Percentiles rank a stretch among this genome's conserved stretches.
Evolutionary conservation across 805 yeast genomes (phyloP).

Genomic region (Komagataella mondaviorum): DNA sequence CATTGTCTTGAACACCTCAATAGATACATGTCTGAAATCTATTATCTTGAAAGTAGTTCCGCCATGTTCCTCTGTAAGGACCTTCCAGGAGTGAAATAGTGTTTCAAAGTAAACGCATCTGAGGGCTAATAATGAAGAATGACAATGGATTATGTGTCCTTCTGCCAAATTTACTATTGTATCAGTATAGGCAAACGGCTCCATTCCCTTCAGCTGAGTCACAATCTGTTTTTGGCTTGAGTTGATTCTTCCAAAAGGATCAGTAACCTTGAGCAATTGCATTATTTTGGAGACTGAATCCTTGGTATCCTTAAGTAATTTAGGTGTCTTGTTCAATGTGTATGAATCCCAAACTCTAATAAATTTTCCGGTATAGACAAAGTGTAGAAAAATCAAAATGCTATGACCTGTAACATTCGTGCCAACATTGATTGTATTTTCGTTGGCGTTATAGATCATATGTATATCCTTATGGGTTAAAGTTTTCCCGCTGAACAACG

Average conservation of each 20-base stretch:
- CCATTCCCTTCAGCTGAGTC: not conserved
- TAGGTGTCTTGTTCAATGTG: conserved; percentile 15
- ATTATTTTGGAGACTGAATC: conserved; percentile 9
- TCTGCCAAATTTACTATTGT: conserved; percentile 31
- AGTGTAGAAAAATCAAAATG: conserved; percentile 29
- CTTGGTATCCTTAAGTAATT: conserved; percentile 14
- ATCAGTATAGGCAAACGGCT: conserved; percentile 15
- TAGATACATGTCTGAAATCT: conserved; percentile 28
- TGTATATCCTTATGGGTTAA: not conserved
- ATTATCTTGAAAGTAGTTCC: conserved; percentile 11
- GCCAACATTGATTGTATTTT: not conserved
- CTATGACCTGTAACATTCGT: not conserved
- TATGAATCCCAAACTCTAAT: conserved; percentile 33
- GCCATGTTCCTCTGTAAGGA: not conserved
- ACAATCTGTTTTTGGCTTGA: not conserved
- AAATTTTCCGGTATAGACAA: conserved; percentile 33
- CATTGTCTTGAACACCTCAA: conserved; percentile 30
- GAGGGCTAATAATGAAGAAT: conserved; percentile 36
- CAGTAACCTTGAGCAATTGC: conserved; percentile 3
- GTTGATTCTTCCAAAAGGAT: conserved; percentile 3
- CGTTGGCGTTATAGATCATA: not conserved
- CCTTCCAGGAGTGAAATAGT: conserved; percentile 22
- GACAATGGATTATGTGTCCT: conserved; percentile 26
- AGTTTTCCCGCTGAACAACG: not conserved
- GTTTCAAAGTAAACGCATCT: conserved; percentile 56